Evolutionary conservation across 2,329 filamentous ascomycete species (phyloP).

Genomic region (Lithohypha guttulata): DNA sequence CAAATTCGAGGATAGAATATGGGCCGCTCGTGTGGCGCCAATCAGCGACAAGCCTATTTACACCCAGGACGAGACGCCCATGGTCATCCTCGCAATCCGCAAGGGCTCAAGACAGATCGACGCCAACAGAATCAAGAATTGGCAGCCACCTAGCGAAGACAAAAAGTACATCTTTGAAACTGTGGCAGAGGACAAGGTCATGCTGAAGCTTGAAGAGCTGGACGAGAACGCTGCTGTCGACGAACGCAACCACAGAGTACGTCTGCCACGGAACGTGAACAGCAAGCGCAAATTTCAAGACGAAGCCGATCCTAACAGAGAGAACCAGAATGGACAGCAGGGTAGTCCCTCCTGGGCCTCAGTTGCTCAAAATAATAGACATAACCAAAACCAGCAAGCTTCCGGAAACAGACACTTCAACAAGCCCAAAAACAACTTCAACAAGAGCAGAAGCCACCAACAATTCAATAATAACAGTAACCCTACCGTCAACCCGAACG

Average conservation of each 20-base stretch:
- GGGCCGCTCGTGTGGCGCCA: slow-evolving; percentile 73
- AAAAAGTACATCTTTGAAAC: slow-evolving; percentile 70
- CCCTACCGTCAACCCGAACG: slow-evolving; percentile 13
- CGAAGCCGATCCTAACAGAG: slow-evolving; percentile 34
- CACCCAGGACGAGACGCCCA: slow-evolving; percentile 66
- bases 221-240: slow-evolving; percentile 23
- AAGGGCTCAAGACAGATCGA: slow-evolving; percentile 68
- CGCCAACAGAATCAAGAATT: slow-evolving; percentile 69
- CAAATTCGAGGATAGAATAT: slow-evolving; percentile 67
- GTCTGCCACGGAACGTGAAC: slow-evolving; percentile 42
- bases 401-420: slow-evolving; percentile 2
- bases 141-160: slow-evolving; percentile 64
- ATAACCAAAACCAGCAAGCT: slow-evolving; percentile 3
- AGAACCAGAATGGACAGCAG: slow-evolving; percentile 27
- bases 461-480: slow-evolving; percentile 17
- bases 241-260: slow-evolving; percentile 36
- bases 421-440: slow-evolving; percentile 9
- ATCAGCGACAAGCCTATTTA: slow-evolving; percentile 58
- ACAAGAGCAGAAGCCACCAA: slow-evolving; percentile 3
- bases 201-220: slow-evolving; percentile 71
- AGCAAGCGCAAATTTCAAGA: slow-evolving; percentile 47
- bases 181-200: slow-evolving; percentile 73
- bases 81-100: slow-evolving; percentile 71
- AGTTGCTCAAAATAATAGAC: slow-evolving; percentile 7
- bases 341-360: slow-evolving; percentile 11